Percentiles rank a stretch among this genome's conserved stretches.
Conservation (phyloP, 1,284 basidiomycete species). For the Retiboletus flavoniger region DNA sequence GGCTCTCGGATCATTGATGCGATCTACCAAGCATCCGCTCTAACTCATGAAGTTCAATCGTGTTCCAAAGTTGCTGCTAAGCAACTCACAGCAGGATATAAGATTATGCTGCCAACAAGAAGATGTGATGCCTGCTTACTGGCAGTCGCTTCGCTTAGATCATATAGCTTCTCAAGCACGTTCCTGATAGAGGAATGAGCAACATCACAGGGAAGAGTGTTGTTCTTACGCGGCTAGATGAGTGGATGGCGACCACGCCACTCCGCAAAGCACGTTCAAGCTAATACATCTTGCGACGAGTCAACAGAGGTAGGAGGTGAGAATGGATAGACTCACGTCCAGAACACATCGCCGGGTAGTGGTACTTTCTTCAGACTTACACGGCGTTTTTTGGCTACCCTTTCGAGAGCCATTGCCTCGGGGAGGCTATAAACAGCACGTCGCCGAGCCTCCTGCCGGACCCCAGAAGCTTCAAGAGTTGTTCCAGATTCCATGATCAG, state of each 20-base stretch:
- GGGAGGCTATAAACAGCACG: constrained; percentile 45
- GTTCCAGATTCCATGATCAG: constrained; percentile 56
- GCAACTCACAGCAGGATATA: constrained; percentile 63
- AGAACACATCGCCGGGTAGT: constrained; percentile 75
- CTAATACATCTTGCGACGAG: constrained; percentile 56
- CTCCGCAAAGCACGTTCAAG: constrained; percentile 71
- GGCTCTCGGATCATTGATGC: constrained; percentile 53
- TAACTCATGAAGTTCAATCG: constrained; percentile 28
- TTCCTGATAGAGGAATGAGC: constrained; percentile 46
- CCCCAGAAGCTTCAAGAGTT: constrained; percentile 63
- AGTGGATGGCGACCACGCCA: constrained; percentile 76
- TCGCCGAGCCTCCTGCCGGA: constrained; percentile 50
- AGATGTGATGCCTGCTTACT: constrained; percentile 69
- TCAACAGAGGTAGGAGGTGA: constrained; percentile 11
- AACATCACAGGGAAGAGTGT: neutral
- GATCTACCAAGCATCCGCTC: constrained; percentile 64
- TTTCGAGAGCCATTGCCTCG: constrained; percentile 63
- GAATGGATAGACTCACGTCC: constrained; percentile 53
- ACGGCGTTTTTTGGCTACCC: constrained; percentile 60
- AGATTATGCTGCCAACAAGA: constrained; percentile 68
- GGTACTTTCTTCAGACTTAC: constrained; percentile 61
- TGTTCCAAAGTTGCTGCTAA: neutral
- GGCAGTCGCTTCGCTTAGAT: constrained; percentile 58
- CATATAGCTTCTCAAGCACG: constrained; percentile 68
- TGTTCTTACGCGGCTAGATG: constrained; percentile 68